Conservation (phyloP, 2,329 filamentous ascomycete genomes). For the Colletotrichum sp. region DNA sequence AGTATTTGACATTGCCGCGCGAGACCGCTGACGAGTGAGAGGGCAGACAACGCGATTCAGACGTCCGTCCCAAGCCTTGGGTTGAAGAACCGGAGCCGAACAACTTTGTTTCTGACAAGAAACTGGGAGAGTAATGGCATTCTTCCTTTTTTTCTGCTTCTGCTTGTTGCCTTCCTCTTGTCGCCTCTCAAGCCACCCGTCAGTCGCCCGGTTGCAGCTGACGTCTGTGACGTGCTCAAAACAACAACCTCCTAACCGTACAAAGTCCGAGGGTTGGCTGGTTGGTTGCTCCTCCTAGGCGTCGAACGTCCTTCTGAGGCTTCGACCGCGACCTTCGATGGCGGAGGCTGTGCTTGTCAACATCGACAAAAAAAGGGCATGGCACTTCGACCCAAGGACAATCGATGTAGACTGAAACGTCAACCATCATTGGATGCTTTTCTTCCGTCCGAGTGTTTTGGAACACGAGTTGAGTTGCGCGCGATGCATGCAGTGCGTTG, state of each 20-base stretch:
- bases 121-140: background rate
- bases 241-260: background rate
- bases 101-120: background rate
- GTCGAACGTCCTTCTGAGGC: background rate
- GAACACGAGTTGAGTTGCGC: constrained; percentile 3
- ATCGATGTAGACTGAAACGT: constrained; percentile 20
- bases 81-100: constrained; percentile 4
- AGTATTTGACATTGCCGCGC: constrained; percentile 13
- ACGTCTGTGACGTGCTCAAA: constrained; percentile 16
- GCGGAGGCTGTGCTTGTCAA: constrained; percentile 15
- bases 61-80: constrained; percentile 6
- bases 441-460: constrained; percentile 19
- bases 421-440: constrained; percentile 15
- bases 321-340: constrained; percentile 1
- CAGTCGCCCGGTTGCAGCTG: constrained; percentile 12
- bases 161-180: background rate
- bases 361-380: background rate
- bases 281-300: background rate
- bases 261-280: background rate
- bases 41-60: constrained; percentile 10
- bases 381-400: constrained; percentile 5
- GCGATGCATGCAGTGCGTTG: background rate
- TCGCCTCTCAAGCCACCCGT: background rate
- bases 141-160: background rate
- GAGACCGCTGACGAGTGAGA: constrained; percentile 8